Conservation (phyloP, 2,329 filamentous ascomycete species). For the Arachnopeziza araneosa region DNA sequence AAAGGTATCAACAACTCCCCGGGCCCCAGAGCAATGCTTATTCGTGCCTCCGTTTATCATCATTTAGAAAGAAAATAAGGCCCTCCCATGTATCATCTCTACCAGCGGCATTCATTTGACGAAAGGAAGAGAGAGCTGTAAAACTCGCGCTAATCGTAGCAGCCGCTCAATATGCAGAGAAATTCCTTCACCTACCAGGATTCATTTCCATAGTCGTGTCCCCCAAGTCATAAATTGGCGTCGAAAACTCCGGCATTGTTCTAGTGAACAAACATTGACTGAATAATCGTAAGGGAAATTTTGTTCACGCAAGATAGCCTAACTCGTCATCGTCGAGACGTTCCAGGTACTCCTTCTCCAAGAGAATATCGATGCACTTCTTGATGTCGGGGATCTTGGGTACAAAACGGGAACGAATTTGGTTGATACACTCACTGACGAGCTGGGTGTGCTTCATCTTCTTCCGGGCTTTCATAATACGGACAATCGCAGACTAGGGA, state of each 20-base stretch:
- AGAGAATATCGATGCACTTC: slow-evolving; percentile 97
- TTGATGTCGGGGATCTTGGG: slow-evolving; percentile 96
- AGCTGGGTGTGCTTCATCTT: slow-evolving; percentile 96
- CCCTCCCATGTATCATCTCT: background rate
- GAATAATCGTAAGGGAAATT: no score
- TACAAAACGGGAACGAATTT: slow-evolving; percentile 88
- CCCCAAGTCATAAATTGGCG: background rate
- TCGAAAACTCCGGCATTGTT: background rate
- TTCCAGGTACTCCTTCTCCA: slow-evolving; percentile 98
- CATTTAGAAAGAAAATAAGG: background rate
- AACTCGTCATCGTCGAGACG: slow-evolving; percentile 91
- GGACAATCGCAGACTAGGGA: slow-evolving; percentile 88
- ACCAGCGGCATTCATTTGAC: background rate
- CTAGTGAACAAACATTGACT: slow-evolving; percentile 10
- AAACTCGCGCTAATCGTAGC: background rate
- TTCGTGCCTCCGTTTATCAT: background rate
- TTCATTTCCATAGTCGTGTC: background rate
- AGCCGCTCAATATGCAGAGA: background rate
- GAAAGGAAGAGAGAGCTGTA: background rate
- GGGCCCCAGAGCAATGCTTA: slow-evolving; percentile 22
- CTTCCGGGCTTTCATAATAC: slow-evolving; percentile 99
- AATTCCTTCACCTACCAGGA: background rate
- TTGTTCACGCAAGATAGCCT: slow-evolving; percentile 76
- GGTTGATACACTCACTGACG: slow-evolving; percentile 90
- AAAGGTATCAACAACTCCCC: slow-evolving; percentile 20